Evolutionary conservation across 371 early-diverging fungal genomes (phyloP), one percentile per base, ranked within the genome.

Genomic region (Dentiscutata heterogama): DNA sequence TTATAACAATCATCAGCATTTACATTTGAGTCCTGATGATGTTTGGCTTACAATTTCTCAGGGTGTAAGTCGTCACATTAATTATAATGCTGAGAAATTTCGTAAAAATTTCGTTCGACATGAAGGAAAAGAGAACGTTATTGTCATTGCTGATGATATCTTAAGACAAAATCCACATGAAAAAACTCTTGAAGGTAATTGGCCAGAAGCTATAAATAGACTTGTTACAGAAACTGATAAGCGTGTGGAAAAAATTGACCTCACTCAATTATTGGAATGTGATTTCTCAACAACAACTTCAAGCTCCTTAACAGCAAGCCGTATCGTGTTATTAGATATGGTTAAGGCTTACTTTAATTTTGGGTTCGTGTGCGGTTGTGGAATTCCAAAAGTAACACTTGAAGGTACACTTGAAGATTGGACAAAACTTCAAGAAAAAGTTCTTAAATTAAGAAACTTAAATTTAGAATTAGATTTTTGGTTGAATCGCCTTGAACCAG

Each of bases 31-130:
- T 46, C 83, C 84, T 11, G 83, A 84, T 61, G 84, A 84, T 61
- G 64, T 84, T 16, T 84, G 84, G 84, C 65, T 75, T 31, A 50
- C 84, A 25, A 84, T 84, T 65, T 80, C 83, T 77, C 74, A 78
- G 42, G 83, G 83, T 27, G 79, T 84, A 50, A 84, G 79, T 58
- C 29, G 63, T 27, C 79, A 74, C 58, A 80, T 84, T 53, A 35
- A 35, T 35, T 35, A 35, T 35, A 35, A 35, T 35, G 46, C 83
- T n/a, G 84, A 84, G 11, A 74, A 72, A 60, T 50, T 25, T 27
- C 35, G 35, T 35, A 35, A n/a, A 72, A 50, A 25, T 27, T 72
- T 50, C 5, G 20, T 72, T 72, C 18, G 11, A 61, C 74, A 25
- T 58, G 20, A 50, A 75, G 50, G 58, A 58, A 5, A 5, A 20